Percentiles rank a stretch among this genome's conserved stretches.
Evolutionary conservation across 805 yeast genomes (phyloP).

Genomic region (Saturnispora halmiae): DNA sequence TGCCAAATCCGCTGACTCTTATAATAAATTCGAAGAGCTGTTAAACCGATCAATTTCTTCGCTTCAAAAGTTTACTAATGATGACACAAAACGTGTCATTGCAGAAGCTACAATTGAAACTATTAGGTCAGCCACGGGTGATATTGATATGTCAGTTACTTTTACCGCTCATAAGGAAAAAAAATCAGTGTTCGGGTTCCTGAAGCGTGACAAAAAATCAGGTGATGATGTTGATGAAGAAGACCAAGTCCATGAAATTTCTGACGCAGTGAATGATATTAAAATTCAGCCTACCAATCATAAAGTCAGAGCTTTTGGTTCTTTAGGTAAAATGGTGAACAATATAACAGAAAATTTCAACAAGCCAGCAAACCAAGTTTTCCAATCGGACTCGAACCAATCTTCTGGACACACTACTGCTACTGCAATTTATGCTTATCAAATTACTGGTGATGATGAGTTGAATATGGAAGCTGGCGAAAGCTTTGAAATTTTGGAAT

Average conservation of each 20-base stretch:
- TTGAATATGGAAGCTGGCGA: constrained; percentile 54
- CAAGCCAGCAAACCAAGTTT: constrained; percentile 9
- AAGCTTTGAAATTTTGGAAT: constrained; percentile 43
- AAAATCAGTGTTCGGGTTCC: constrained; percentile 41
- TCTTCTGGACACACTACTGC: constrained; percentile 13
- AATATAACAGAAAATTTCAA: constrained; percentile 12
- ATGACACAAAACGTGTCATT: constrained; percentile 65
- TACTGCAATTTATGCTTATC: constrained; percentile 55
- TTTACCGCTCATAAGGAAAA: constrained; percentile 46
- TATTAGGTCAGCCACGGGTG: constrained; percentile 77
- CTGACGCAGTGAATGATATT: constrained; percentile 24
- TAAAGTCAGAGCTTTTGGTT: constrained; percentile 24
- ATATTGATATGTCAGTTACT: constrained; percentile 54
- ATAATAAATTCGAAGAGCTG: constrained; percentile 39
- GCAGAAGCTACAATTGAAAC: constrained; percentile 87
- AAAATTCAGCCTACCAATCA: constrained; percentile 15
- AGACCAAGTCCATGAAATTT: constrained; percentile 22
- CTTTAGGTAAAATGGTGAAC: constrained; percentile 16
- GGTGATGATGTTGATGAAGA: constrained; percentile 17
- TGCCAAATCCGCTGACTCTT: constrained; percentile 31
- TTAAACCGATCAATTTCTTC: constrained; percentile 43
- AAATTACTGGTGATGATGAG: constrained; percentile 71
- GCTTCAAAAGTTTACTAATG: constrained; percentile 55
- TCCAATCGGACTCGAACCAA: background rate
- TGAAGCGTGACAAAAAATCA: constrained; percentile 15